A percentile compares a stretch with the other conserved stretches of the same genome.
phyloP scores from a whole-genome alignment of 768 basidiomycete genomes.

The Mycena capillaripes region DNA sequence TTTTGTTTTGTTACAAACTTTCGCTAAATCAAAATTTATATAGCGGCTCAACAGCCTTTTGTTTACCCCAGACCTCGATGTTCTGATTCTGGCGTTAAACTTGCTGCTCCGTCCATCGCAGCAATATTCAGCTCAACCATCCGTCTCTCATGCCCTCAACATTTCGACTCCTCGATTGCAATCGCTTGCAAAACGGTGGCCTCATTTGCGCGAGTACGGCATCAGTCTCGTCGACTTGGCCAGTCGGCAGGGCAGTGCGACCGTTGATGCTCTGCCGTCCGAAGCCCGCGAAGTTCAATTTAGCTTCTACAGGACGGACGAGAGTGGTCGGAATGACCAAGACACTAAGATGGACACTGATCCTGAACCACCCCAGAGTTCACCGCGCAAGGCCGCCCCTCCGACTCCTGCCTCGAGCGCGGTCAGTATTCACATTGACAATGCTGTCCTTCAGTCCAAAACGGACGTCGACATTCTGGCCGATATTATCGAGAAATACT shows the following conservation, averaged over 20 bases:
- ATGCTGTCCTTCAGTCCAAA: conserved; percentile 70
- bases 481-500: conserved; percentile 75
- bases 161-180: conserved; percentile 86
- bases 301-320: conserved; percentile 81
- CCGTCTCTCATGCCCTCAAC: conserved; percentile 86
- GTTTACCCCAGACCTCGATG: conserved; percentile 89
- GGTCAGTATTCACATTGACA: conserved; percentile 72
- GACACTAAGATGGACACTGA: conserved; percentile 64
- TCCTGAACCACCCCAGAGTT: conserved; percentile 56
- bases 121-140: conserved; percentile 91
- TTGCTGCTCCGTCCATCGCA: conserved; percentile 93
- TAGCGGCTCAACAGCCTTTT: conserved; percentile 93
- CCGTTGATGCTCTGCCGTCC: conserved; percentile 73
- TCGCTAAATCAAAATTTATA: conserved; percentile 22
- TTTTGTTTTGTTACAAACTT: conserved; percentile 29
- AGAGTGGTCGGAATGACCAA: conserved; percentile 53
- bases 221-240: conserved; percentile 83
- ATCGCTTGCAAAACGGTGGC: conserved; percentile 89
- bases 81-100: conserved; percentile 86
- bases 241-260: conserved; percentile 62
- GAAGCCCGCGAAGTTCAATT: conserved; percentile 87
- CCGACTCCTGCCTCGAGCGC: conserved; percentile 61
- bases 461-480: conserved; percentile 83
- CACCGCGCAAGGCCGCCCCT: conserved; percentile 64
- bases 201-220: conserved; percentile 84